These are phyloP conservation scores for Pecoramyces ruminantium DNA, from an alignment of 192 early-diverging fungal species.

Conservation along the genomic window DNA sequence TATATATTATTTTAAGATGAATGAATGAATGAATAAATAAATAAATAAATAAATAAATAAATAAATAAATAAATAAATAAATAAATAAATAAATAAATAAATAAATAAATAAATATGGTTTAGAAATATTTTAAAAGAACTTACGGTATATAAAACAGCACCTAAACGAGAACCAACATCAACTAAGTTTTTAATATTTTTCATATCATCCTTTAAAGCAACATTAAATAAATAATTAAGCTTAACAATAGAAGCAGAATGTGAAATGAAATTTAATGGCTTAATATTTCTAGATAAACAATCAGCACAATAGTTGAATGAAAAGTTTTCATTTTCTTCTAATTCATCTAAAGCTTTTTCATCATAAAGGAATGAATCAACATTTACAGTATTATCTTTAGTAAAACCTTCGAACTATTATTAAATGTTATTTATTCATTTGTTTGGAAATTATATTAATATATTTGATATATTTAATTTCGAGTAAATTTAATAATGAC, in stretches of 20 bases:
- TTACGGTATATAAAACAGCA: not conserved
- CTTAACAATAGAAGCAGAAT: not conserved
- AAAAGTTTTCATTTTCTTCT: not conserved
- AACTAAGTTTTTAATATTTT: not conserved
- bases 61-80: too few species aligned
- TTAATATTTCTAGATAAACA: not conserved
- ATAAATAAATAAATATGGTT: too few species aligned
- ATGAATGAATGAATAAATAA: too few species aligned
- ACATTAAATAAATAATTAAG: not conserved
- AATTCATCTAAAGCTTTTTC: not conserved
- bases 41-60: too few species aligned
- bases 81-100: too few species aligned
- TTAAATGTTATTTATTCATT: not conserved
- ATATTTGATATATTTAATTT: too few species aligned
- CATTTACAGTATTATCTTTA: not conserved
- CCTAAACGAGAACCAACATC: not conserved
- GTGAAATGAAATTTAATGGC: not conserved
- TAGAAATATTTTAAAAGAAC: not conserved
- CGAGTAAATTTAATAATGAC: too few species aligned
- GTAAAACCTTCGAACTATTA: not conserved
- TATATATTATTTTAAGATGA: too few species aligned
- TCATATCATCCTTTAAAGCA: not conserved
- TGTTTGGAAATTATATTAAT: too few species aligned
- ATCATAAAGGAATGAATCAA: not conserved
- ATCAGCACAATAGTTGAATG: not conserved